These are phyloP conservation scores for Crithidia expoeki DNA, from an alignment of 208 protist genomes.

Conservation along the genomic window DNA sequence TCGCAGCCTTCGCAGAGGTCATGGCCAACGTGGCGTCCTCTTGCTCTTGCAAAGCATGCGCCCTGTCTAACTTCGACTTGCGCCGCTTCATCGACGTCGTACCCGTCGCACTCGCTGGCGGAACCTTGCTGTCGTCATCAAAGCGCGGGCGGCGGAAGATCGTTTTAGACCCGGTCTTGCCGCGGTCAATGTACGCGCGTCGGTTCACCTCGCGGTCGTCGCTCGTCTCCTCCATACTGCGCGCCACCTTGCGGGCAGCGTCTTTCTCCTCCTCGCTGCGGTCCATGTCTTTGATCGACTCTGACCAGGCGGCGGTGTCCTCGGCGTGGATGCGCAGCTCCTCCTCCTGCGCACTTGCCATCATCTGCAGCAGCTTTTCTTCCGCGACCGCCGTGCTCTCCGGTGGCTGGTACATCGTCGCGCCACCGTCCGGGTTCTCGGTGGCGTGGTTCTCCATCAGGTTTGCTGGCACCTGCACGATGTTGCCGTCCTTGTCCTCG, in stretches of 20 bases:
- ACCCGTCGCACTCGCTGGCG: slow-evolving; percentile 10
- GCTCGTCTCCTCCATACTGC: slow-evolving; percentile 89
- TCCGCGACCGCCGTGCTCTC: slow-evolving; percentile 57
- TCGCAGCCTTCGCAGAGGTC: slow-evolving; percentile 34
- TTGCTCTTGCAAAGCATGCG: slow-evolving; percentile 79
- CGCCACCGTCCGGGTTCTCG: slow-evolving; percentile 69
- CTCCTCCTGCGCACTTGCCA: slow-evolving; percentile 85
- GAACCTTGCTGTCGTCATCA: slow-evolving; percentile 30
- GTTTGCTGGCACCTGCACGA: slow-evolving; percentile 67
- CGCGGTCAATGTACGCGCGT: slow-evolving; percentile 88
- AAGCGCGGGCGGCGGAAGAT: slow-evolving; percentile 75
- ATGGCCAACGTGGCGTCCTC: slow-evolving; percentile 66
- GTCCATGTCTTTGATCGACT: slow-evolving; percentile 80
- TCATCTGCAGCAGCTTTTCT: slow-evolving; percentile 81
- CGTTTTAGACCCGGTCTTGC: slow-evolving; percentile 77
- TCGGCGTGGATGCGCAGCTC: slow-evolving; percentile 52
- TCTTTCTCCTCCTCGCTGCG: slow-evolving; percentile 66
- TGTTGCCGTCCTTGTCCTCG: slow-evolving; percentile 84
- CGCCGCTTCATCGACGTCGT: slow-evolving; percentile 53
- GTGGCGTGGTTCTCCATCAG: slow-evolving; percentile 80
- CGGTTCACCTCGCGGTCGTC: slow-evolving; percentile 79
- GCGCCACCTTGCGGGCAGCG: slow-evolving; percentile 61
- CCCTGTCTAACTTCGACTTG: slow-evolving; percentile 67
- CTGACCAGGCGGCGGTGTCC: slow-evolving; percentile 56
- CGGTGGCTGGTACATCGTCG: slow-evolving; percentile 69